These are phyloP conservation scores for Candida sphagnicola DNA, from an alignment of 805 yeast species.

Conservation along the genomic window DNA sequence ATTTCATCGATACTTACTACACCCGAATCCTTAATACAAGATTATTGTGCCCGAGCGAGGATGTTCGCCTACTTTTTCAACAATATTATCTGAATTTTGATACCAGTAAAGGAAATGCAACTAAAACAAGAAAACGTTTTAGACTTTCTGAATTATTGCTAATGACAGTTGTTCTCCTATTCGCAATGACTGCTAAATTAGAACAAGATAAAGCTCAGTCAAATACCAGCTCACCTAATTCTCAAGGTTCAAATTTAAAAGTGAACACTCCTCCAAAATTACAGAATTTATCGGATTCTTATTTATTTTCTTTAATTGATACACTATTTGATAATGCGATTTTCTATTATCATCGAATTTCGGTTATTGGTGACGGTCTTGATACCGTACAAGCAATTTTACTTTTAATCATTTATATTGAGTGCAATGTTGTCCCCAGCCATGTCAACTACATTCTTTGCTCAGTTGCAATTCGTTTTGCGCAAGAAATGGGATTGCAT, in stretches of 20 bases:
- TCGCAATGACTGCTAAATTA: conserved; percentile 20
- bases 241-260: conserved; percentile 3
- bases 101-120: conserved; percentile 1
- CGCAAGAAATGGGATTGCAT: conserved; percentile 41
- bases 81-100: conserved; percentile 17
- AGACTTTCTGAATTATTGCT: conserved; percentile 29
- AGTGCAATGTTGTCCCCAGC: conserved; percentile 23
- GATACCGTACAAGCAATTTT: conserved; percentile 50
- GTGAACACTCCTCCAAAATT: conserved; percentile 1
- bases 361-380: conserved; percentile 48
- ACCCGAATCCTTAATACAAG: conserved; percentile 17
- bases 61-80: conserved; percentile 19
- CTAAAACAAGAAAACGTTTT: conserved; percentile 13
- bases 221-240: not conserved
- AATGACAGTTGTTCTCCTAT: conserved; percentile 26
- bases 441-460: conserved; percentile 26
- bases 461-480: conserved; percentile 33
- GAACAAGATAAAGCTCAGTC: conserved; percentile 10
- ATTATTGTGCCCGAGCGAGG: conserved; percentile 14
- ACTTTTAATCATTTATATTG: conserved; percentile 40
- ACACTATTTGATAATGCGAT: conserved; percentile 30
- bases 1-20: conserved; percentile 24
- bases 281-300: conserved; percentile 4
- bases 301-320: conserved; percentile 16
- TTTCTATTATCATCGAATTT: conserved; percentile 49